A percentile compares a stretch with the other conserved stretches of the same genome.
phyloP scores from a whole-genome alignment of 2,329 filamentous ascomycete genomes.

The Gyromitra esculenta region DNA sequence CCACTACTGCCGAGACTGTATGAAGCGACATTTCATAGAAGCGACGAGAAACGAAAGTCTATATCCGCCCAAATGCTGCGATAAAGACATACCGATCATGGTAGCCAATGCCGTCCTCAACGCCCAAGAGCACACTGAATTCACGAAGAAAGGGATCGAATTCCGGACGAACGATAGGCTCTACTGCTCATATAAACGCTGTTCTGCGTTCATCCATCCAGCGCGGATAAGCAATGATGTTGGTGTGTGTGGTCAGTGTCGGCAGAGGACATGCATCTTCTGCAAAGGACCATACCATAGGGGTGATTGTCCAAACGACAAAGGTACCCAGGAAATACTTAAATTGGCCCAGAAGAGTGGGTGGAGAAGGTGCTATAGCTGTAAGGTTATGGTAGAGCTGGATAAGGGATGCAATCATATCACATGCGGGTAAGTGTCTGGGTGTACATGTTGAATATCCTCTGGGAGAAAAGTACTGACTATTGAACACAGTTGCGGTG shows the following conservation, averaged over 20 bases:
- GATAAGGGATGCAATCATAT: conserved; percentile 88
- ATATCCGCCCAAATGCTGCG: conserved; percentile 69
- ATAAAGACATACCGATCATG: conserved; percentile 61
- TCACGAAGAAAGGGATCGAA: conserved; percentile 25
- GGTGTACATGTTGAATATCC: conserved; percentile 54
- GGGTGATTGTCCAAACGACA: conserved; percentile 57
- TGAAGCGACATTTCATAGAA: conserved; percentile 63
- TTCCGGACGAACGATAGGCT: conserved; percentile 35
- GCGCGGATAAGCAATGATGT: conserved; percentile 60
- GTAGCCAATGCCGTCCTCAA: conserved; percentile 61
- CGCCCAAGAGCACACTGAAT: conserved; percentile 37
- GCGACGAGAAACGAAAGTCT: conserved; percentile 65
- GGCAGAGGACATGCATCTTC: conserved; percentile 29
- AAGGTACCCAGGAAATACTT: conserved; percentile 62
- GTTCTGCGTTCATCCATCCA: conserved; percentile 34
- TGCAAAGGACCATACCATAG: conserved; percentile 34
- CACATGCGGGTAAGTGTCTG: conserved; percentile 73
- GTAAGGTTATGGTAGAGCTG: conserved; percentile 76
- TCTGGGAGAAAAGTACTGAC: conserved; percentile 59
- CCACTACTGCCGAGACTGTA: conserved; percentile 66
- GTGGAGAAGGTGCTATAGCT: conserved; percentile 80
- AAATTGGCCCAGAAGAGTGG: conserved; percentile 73
- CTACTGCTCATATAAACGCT: conserved; percentile 28
- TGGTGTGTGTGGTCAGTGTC: conserved; percentile 27
- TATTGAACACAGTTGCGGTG: conserved; percentile 71